Evolutionary conservation across 148 eudicot species (phyloP), one percentile per base, ranked within the genome.

Genomic region (Linanthus parryae): DNA sequence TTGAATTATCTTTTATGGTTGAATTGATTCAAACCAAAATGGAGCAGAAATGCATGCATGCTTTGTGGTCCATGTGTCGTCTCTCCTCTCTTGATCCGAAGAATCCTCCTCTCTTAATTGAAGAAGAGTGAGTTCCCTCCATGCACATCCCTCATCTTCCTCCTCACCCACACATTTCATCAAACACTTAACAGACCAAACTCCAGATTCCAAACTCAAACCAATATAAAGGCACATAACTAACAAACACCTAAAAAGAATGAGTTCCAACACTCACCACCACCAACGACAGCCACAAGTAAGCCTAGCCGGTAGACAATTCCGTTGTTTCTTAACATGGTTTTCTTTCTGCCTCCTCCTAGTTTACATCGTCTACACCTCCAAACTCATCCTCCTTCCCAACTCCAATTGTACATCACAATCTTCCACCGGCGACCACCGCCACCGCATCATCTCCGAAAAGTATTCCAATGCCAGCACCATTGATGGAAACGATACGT

Each of bases 331-430:
- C 58, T 35, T 67, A 25, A 47, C 73, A 36, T 63, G 64, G 59
- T 19, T 72, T 12, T 63, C 66, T 39, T 37, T 74, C 47, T 6
- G 46, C 44, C 63, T 75, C 8, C 48, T 71, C 31, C 44, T 53
- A 19, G n/a, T 74, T 26, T 71, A 71, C 67, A 59, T 72, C 58
- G 25, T 81, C 52, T 72, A 77, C 59, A 58, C 83, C 5, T 71
- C 69, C 39, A 71, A 54, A 0, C 72, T 68, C 52, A 38, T 81
- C 18, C 49, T 81, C 41, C 25, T 52, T 18, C 60, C 46, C 41
- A 54, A 69, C 44, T 15, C 33, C 22, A 33, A 17, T 7, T 24
- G 26, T 4, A 11, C 43, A 5, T 22, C 40, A 1, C n/a, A 57
- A 1, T 36, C 34, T 14, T 21, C 52, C 29, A 15, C 23, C 40